A percentile compares a stretch with the other conserved stretches of the same genome.
phyloP scores from a whole-genome alignment of 2,329 filamentous ascomycete species.

The Clonostachys sp. region DNA sequence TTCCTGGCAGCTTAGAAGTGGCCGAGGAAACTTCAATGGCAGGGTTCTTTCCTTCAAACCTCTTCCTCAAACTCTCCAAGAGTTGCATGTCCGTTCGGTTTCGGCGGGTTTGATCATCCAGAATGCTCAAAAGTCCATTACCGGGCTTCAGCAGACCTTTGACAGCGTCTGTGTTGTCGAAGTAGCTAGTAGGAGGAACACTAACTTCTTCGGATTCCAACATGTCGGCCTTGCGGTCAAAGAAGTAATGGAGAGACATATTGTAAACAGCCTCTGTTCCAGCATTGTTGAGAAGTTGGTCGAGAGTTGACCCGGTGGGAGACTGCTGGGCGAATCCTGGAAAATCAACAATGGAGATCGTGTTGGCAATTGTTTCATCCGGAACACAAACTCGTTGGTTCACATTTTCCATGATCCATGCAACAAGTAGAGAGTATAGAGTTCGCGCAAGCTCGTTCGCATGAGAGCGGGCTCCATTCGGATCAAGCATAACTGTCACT shows the following conservation, averaged over 20 bases:
- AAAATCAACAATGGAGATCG: slow-evolving; percentile 92
- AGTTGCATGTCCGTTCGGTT: slow-evolving; percentile 87
- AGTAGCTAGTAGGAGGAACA: slow-evolving; percentile 90
- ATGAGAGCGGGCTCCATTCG: slow-evolving; percentile 81
- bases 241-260: slow-evolving; percentile 90
- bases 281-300: slow-evolving; percentile 92
- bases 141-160: slow-evolving; percentile 86
- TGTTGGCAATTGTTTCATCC: slow-evolving; percentile 88
- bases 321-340: slow-evolving; percentile 86
- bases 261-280: slow-evolving; percentile 92
- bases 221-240: slow-evolving; percentile 88
- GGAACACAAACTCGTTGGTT: slow-evolving; percentile 85
- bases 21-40: slow-evolving; percentile 76
- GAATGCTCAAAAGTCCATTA: slow-evolving; percentile 87
- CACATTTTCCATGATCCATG: slow-evolving; percentile 87
- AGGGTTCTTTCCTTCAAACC: slow-evolving; percentile 91
- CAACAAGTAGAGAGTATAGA: slow-evolving; percentile 88
- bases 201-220: slow-evolving; percentile 91
- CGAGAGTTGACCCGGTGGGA: slow-evolving; percentile 78
- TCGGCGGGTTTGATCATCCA: slow-evolving; percentile 92
- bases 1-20: slow-evolving; percentile 74
- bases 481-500: slow-evolving; percentile 98
- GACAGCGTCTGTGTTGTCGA: slow-evolving; percentile 94
- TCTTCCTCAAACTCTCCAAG: slow-evolving; percentile 83
- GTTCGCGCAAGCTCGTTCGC: slow-evolving; percentile 93